These are phyloP conservation scores for Adansonia rubrostipa DNA, from an alignment of 441 rosid genomes.

Conservation along the genomic window DNA sequence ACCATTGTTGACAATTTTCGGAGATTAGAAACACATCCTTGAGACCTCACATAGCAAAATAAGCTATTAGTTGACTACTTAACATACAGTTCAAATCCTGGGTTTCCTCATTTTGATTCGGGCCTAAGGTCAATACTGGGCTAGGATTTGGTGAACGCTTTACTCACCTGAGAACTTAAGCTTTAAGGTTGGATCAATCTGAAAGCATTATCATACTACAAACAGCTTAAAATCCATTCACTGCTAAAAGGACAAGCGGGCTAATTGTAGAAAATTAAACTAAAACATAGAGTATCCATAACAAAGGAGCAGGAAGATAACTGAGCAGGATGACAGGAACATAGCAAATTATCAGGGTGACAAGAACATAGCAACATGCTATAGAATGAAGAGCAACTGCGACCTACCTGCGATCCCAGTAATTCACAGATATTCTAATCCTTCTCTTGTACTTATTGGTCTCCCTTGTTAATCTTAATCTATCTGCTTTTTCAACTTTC, in stretches of 20 bases:
- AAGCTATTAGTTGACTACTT: neutral
- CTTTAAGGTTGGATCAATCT: conserved; percentile 14
- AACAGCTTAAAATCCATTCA: conserved; percentile 1
- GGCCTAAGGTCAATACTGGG: neutral
- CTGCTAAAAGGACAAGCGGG: neutral
- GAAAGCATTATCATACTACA: neutral
- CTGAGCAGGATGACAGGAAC: neutral
- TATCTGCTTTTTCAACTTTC: conserved; percentile 13
- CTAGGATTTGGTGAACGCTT: neutral
- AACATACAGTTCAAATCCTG: neutral
- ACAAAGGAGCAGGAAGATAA: neutral
- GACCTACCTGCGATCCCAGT: neutral
- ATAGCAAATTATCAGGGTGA: neutral
- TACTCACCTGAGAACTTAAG: conserved; percentile 1
- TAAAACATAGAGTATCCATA: neutral
- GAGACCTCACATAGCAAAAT: neutral
- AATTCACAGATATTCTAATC: neutral
- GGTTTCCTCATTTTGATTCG: neutral
- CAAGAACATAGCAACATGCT: no score
- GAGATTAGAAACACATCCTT: neutral
- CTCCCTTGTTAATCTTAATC: conserved; percentile 17
- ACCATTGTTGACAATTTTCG: neutral
- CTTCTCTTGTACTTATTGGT: neutral
- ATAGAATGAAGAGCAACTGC: neutral
- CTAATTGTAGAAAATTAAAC: neutral